phyloP scores from a whole-genome alignment of 306 rosid genomes.

The Cicer arietinum region DNA sequence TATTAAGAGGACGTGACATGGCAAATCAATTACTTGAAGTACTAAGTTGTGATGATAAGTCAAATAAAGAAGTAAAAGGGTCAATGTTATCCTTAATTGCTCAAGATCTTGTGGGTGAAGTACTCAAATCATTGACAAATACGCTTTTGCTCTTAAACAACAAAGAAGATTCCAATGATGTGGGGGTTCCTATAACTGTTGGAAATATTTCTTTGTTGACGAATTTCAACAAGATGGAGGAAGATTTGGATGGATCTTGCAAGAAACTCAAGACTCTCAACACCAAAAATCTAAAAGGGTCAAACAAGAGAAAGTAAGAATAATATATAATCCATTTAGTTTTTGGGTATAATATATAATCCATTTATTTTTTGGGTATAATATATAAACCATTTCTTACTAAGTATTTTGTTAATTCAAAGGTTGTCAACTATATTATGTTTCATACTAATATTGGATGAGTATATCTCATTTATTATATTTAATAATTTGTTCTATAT shows the following conservation, averaged over 20 bases:
- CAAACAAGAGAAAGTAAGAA: slow-evolving; percentile 46
- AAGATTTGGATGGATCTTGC: slow-evolving; percentile 9
- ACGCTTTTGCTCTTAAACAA: slow-evolving; percentile 36
- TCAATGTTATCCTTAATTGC: neutral
- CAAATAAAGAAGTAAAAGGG: neutral
- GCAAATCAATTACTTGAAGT: slow-evolving; percentile 44
- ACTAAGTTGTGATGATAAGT: slow-evolving; percentile 3
- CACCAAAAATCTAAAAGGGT: neutral
- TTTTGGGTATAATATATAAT: no score
- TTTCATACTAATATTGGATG: no score
- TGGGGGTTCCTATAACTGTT: neutral
- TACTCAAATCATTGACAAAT: slow-evolving; percentile 38
- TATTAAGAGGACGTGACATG: slow-evolving; percentile 41
- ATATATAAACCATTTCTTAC: no score
- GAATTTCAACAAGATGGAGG: neutral
- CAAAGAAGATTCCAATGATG: neutral
- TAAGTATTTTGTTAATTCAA: no score
- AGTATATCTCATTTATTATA: no score
- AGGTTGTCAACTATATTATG: no score
- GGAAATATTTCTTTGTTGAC: neutral
- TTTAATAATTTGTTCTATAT: no score
- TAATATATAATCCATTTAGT: neutral
- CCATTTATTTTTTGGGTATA: no score
- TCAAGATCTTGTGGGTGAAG: slow-evolving; percentile 38
- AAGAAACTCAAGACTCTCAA: neutral